phyloP scores from a whole-genome alignment of 2,329 filamentous ascomycete genomes.

The Endocalyx cinctus region DNA sequence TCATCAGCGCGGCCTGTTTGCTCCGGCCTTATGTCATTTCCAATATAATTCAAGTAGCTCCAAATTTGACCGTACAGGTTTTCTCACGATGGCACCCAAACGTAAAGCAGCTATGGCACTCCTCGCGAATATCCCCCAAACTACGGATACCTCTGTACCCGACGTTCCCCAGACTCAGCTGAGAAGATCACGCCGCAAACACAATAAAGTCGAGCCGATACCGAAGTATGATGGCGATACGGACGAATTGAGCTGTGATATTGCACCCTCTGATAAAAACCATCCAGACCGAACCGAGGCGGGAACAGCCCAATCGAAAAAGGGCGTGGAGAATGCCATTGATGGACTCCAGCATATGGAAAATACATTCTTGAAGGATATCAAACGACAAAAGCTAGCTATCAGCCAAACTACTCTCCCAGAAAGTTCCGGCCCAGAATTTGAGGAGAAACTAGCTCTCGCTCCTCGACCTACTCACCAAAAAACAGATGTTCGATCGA shows the following conservation, averaged over 20 bases:
- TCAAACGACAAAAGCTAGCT: slow-evolving; percentile 43
- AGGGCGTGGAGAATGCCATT: slow-evolving; percentile 35
- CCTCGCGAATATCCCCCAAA: slow-evolving; percentile 6
- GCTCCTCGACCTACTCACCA: slow-evolving; percentile 11
- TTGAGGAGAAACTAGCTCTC: slow-evolving; percentile 35
- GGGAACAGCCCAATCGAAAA: too few relatives aligned
- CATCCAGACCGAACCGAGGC: not conserved
- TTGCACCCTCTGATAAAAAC: too few relatives aligned
- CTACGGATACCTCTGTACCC: slow-evolving; percentile 2
- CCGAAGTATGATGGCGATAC: too few relatives aligned
- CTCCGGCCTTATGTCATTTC: slow-evolving; percentile 12
- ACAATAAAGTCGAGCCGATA: too few relatives aligned
- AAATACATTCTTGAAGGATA: slow-evolving; percentile 35
- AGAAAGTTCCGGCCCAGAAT: slow-evolving; percentile 8
- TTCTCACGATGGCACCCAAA: slow-evolving; percentile 33
- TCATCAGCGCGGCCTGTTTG: slow-evolving; percentile 12
- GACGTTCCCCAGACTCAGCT: too few relatives aligned
- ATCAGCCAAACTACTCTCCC: slow-evolving; percentile 36
- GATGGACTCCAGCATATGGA: slow-evolving; percentile 48
- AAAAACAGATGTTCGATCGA: slow-evolving; percentile 5
- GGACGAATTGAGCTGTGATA: too few relatives aligned
- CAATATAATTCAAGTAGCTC: slow-evolving; percentile 1
- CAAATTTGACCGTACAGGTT: not conserved
- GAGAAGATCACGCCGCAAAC: slow-evolving; percentile 20
- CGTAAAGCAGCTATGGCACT: slow-evolving; percentile 27